Percentiles rank a stretch among this genome's conserved stretches.
phyloP scores from a whole-genome alignment of 495 filamentous ascomycete species.

The Trichoderma reesei region DNA sequence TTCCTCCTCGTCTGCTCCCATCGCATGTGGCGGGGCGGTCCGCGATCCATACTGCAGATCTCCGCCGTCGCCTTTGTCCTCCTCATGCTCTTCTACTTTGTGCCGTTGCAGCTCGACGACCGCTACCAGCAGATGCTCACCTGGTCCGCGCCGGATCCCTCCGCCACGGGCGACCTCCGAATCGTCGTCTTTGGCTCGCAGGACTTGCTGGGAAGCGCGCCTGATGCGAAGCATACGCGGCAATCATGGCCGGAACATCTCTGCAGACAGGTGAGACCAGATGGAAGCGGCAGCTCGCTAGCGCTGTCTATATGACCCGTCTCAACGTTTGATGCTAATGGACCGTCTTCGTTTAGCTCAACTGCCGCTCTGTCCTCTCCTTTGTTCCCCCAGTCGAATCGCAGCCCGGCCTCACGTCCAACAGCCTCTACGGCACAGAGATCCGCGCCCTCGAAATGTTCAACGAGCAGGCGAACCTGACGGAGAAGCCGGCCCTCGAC shows the following conservation, averaged over 20 bases:
- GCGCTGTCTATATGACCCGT: slow-evolving; percentile 6
- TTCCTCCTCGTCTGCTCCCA: neutral
- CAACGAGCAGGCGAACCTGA: slow-evolving; percentile 8
- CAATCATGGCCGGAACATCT: slow-evolving; percentile 18
- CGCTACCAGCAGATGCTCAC: neutral
- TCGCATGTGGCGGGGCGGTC: slow-evolving; percentile 5
- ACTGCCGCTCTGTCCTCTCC: slow-evolving; percentile 24
- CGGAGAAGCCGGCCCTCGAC: slow-evolving; percentile 20
- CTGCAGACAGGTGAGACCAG: slow-evolving; percentile 20
- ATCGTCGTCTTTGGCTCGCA: slow-evolving; percentile 21
- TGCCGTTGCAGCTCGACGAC: neutral
- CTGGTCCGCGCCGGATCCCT: slow-evolving; percentile 17
- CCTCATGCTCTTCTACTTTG: slow-evolving; percentile 2
- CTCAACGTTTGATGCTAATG: slow-evolving; percentile 11
- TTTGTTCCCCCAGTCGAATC: slow-evolving; percentile 20
- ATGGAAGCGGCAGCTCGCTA: no score
- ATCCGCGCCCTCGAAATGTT: slow-evolving; percentile 14
- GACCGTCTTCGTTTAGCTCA: slow-evolving; percentile 23
- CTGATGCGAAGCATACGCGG: neutral
- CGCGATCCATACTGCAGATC: neutral
- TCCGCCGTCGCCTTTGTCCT: slow-evolving; percentile 1
- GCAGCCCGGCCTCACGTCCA: slow-evolving; percentile 20
- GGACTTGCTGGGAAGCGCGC: slow-evolving; percentile 16
- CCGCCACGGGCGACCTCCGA: slow-evolving; percentile 9
- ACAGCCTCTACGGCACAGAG: slow-evolving; percentile 21